Evolutionary conservation across 2,329 filamentous ascomycete genomes (phyloP).

Genomic region (Talaromyces islandicus): DNA sequence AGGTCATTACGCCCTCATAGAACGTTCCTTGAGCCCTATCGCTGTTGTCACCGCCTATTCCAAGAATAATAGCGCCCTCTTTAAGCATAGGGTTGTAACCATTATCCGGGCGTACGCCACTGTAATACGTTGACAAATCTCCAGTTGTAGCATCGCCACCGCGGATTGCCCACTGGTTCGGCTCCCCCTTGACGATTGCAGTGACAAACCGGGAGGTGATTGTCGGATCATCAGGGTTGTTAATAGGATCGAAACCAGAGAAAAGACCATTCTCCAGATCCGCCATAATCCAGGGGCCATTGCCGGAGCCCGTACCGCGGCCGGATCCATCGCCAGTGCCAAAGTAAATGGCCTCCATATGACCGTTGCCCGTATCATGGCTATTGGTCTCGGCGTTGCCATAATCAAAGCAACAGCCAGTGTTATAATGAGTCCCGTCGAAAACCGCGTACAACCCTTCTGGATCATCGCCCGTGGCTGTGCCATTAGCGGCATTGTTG

Average conservation of each 20-base stretch:
- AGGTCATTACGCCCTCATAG: constrained; percentile 9
- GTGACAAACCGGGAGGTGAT: constrained; percentile 8
- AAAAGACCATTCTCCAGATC: constrained; percentile 9
- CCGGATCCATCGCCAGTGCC: constrained; percentile 8
- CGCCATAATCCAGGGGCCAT: constrained; percentile 10
- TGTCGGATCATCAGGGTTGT: constrained; percentile 5
- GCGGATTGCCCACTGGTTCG: constrained; percentile 8
- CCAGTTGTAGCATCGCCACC: constrained; percentile 7
- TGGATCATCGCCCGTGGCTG: constrained; percentile 3
- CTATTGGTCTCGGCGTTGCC: constrained; percentile 5
- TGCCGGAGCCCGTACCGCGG: constrained; percentile 5
- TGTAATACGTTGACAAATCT: constrained; percentile 6
- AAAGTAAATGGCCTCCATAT: constrained; percentile 11
- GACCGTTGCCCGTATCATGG: constrained; percentile 7
- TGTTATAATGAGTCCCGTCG: constrained; percentile 9
- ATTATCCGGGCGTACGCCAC: constrained; percentile 1
- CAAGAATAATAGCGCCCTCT: constrained; percentile 9
- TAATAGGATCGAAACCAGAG: constrained; percentile 7
- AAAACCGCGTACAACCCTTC: constrained; percentile 9
- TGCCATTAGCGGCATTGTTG: neutral
- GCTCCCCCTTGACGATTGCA: constrained; percentile 5
- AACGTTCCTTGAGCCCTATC: constrained; percentile 6
- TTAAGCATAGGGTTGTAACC: constrained; percentile 6
- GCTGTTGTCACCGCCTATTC: constrained; percentile 8
- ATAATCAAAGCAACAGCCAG: constrained; percentile 6